These are phyloP conservation scores for Saccharum officinarum DNA, from an alignment of 176 grass and related monocot genomes.

Conservation along the genomic window DNA sequence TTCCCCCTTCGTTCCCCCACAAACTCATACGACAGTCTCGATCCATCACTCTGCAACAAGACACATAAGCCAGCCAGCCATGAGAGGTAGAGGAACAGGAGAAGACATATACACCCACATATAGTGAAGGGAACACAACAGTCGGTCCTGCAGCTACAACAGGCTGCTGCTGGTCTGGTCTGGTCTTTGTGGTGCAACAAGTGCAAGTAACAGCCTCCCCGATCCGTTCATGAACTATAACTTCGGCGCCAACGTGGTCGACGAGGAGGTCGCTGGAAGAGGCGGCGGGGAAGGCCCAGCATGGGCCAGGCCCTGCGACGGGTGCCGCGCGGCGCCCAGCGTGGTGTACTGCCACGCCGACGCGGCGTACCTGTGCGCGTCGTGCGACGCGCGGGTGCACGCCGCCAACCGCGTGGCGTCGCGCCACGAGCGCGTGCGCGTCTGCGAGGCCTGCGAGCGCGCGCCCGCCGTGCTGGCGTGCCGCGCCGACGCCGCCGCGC, in stretches of 20 bases:
- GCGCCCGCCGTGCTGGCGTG: slow-evolving; percentile 47
- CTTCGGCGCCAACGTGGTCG: slow-evolving; percentile 10
- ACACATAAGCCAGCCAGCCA: not conserved
- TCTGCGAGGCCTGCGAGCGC: slow-evolving; percentile 63
- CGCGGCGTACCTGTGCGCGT: slow-evolving; percentile 61
- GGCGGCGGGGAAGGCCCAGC: not conserved
- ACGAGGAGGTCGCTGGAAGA: slow-evolving; percentile 13
- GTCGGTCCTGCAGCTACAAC: too few species aligned
- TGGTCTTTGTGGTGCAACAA: slow-evolving; percentile 14
- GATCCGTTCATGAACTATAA: slow-evolving; percentile 43
- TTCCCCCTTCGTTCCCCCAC: too few species aligned
- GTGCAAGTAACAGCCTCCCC: not conserved
- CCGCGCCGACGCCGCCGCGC: slow-evolving; percentile 44
- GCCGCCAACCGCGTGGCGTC: slow-evolving; percentile 60
- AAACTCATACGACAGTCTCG: too few species aligned
- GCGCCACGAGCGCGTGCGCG: slow-evolving; percentile 64
- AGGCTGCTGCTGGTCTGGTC: not conserved
- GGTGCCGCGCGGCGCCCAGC: slow-evolving; percentile 44
- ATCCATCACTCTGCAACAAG: too few species aligned
- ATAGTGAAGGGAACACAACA: not conserved
- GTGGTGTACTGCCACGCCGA: slow-evolving; percentile 80
- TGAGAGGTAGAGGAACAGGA: slow-evolving; percentile 37
- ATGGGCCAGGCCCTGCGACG: slow-evolving; percentile 53
- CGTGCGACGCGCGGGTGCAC: slow-evolving; percentile 68
- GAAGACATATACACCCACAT: slow-evolving; percentile 38